These are phyloP conservation scores for Lactarius psammicola DNA, from an alignment of 768 basidiomycete genomes.

Conservation along the genomic window DNA sequence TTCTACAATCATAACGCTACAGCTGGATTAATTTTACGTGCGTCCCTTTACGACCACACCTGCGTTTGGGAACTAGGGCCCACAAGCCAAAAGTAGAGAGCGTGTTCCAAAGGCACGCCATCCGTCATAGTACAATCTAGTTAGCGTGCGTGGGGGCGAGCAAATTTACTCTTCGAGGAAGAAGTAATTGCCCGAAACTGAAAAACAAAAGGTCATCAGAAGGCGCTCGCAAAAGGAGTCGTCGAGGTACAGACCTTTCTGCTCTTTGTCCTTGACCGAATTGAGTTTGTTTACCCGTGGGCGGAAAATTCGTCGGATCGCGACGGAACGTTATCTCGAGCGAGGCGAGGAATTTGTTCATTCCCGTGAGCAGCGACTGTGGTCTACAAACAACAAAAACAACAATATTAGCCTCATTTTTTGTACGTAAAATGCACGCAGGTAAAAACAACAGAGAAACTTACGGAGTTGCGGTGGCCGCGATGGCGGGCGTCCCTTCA, in stretches of 20 bases:
- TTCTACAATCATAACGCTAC: conserved; percentile 20
- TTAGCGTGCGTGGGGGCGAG: neutral
- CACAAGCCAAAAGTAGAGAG: neutral
- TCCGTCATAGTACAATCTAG: neutral
- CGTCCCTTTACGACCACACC: neutral
- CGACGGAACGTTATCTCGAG: conserved; percentile 98
- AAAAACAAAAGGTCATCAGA: conserved; percentile 15
- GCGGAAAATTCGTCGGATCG: conserved; percentile 92
- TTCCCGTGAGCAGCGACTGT: conserved; percentile 90
- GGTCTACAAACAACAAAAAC: conserved; percentile 51
- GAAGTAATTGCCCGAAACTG: conserved; percentile 85
- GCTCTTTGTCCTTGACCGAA: conserved; percentile 85
- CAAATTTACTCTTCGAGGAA: conserved; percentile 75
- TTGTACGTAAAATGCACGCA: neutral
- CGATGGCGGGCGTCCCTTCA: conserved; percentile 79
- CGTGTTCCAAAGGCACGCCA: neutral
- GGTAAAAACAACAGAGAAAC: conserved; percentile 35
- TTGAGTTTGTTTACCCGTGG: conserved; percentile 84
- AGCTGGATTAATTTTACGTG: conserved; percentile 16
- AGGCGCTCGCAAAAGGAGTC: conserved; percentile 5
- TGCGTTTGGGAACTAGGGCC: neutral
- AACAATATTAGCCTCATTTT: neutral
- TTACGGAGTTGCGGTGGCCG: conserved; percentile 89
- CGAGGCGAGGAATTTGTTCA: conserved; percentile 96
- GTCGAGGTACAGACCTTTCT: conserved; percentile 58